Percentiles rank a stretch among this genome's conserved stretches.
These are phyloP conservation scores for Lactarius vividus DNA, from an alignment of 768 basidiomycete species.

Conservation along the genomic window DNA sequence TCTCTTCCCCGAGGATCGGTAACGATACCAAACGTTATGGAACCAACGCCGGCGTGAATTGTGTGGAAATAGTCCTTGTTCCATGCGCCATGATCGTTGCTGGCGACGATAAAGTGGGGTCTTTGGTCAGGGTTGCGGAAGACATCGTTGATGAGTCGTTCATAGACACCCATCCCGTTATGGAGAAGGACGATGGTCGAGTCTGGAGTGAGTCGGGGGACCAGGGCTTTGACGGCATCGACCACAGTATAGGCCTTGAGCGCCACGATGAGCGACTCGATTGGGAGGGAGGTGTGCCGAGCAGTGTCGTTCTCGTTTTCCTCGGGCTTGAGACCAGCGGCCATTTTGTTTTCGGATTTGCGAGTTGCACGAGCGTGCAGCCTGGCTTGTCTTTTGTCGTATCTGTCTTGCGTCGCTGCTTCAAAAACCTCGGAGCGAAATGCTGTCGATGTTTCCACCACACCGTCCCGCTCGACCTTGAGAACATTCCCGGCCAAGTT, in stretches of 20 bases:
- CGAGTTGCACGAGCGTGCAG: neutral
- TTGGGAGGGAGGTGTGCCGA: slow-evolving; percentile 33
- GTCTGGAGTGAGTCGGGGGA: slow-evolving; percentile 56
- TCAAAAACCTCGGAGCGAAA: slow-evolving; percentile 54
- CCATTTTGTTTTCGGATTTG: neutral
- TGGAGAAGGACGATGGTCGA: slow-evolving; percentile 91
- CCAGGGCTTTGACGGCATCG: slow-evolving; percentile 53
- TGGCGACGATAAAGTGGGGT: slow-evolving; percentile 83
- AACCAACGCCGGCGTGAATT: slow-evolving; percentile 68
- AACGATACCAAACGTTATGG: slow-evolving; percentile 75
- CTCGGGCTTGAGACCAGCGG: neutral
- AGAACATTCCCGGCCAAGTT: slow-evolving; percentile 39
- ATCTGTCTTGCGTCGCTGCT: slow-evolving; percentile 1
- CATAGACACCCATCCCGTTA: slow-evolving; percentile 93
- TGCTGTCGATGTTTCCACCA: slow-evolving; percentile 40
- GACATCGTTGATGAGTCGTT: slow-evolving; percentile 59
- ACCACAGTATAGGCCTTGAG: slow-evolving; percentile 73
- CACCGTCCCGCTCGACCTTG: slow-evolving; percentile 50
- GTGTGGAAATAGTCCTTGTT: slow-evolving; percentile 50
- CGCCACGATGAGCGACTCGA: slow-evolving; percentile 79
- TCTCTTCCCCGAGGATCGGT: slow-evolving; percentile 62
- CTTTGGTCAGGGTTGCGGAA: slow-evolving; percentile 72
- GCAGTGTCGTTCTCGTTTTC: neutral
- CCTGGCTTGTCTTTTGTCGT: slow-evolving; percentile 4
- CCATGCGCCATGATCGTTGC: slow-evolving; percentile 80